These are phyloP conservation scores for Thymus mandschuricus DNA, from an alignment of 257 asterid genomes.

Conservation along the genomic window DNA sequence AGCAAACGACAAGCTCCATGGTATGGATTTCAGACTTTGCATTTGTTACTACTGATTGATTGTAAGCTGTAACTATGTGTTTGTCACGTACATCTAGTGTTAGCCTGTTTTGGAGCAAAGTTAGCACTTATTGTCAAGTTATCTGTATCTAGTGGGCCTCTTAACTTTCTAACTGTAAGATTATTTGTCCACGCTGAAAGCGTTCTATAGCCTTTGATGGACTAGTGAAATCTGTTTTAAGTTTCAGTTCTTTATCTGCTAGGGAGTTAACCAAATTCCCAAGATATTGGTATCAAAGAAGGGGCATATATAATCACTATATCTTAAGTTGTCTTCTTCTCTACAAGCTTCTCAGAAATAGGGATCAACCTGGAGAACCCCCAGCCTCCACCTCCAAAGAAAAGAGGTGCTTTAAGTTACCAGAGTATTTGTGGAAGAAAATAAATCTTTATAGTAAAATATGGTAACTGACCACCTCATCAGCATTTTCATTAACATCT, in stretches of 20 bases:
- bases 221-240: background rate
- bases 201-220: background rate
- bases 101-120: no score
- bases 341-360: background rate
- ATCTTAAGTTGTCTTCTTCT: background rate
- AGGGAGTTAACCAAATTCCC: background rate
- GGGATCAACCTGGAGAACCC: background rate
- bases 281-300: no score
- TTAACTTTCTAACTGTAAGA: background rate
- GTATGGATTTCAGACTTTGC: conserved; percentile 30
- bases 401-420: background rate
- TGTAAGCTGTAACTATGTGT: background rate
- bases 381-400: background rate
- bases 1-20: conserved; percentile 25
- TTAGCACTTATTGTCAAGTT: background rate
- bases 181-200: conserved; percentile 2
- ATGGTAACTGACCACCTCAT: background rate
- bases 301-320: background rate
- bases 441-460: background rate
- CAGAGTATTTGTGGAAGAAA: background rate
- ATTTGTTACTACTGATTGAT: background rate
- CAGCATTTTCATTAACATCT: background rate
- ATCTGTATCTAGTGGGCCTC: background rate
- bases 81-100: background rate
- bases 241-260: background rate